Evolutionary conservation across 305 asterid species (phyloP), one percentile per base, ranked within the genome.

Genomic region (Solanum chacoense): DNA sequence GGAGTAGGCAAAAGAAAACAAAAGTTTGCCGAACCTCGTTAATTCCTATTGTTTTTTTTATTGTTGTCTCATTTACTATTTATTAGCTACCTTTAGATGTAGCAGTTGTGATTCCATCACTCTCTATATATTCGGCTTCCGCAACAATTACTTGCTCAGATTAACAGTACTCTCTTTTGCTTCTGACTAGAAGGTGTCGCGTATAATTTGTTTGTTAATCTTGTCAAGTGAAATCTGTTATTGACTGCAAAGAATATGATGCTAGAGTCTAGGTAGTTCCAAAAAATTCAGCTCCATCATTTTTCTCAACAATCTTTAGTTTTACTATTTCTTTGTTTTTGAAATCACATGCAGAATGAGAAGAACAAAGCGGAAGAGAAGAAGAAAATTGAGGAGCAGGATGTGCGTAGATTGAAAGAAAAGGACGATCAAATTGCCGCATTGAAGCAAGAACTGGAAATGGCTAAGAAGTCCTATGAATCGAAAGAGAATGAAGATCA

Each of bases 301-400:
- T 88, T 11, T 45, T 89, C 40, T 34, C 38, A 28, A 45, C 28
- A 81, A 28, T 81, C 28, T 81, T 16, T 16, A 42, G 11, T 81
- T 40, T 16, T 42, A 42, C 36, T 73, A 72, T 73, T 69, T 11
- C 32, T 71, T 20, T 42, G 24, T 74, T 74, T 38, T 40, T 74
- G 8, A 74, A 87, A 87, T 87, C 76, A 89, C 35, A 59, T 38
- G 86, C 93, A 96, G 99, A 92, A 71, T 88, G 95, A 96, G 87
- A 93, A 93, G 92, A 89, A 75, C 86, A 92, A 88, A 83, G 81
- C 83, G 11, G 93, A 93, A 84, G 96, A 91, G 89, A 91, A 91
- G 74, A 93, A 87, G 91, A 92, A 89, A 90, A 89, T 20, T 2
- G 94, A 91, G 88, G 94, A 95, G 69, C 91, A 91, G 42, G 90